Base-by-base conservation (phyloP, 2,329 filamentous ascomycete genomes). In the Fusarium equiseti region DNA sequence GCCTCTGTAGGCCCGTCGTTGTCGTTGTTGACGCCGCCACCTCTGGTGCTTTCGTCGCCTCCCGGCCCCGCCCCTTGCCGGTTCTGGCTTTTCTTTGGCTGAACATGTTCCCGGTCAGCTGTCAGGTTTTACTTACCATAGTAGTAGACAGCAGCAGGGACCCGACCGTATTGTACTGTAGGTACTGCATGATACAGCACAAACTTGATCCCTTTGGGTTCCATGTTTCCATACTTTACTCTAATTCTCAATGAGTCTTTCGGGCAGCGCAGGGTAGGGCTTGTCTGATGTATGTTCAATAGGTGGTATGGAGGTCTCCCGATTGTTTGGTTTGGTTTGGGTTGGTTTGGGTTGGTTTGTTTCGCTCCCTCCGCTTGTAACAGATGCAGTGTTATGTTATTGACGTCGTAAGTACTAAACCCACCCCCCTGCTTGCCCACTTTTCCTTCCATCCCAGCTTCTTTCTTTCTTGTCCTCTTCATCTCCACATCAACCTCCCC, bases 401-500 rank as follows among this genome's bases (percentile, higher is more conserved):
- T 71, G 68, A 71, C 68, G 68, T 71, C 63, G 68, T 58, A 26
- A 35, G 48, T 55, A 22, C 50, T 71, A 71, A 20, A 22, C 29
- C 13, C 59, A 71, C 68, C 16, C 68, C 68, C 68, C 18, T 18
- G 8, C 24, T 12, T 48, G 40, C 51, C 50, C 24, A 44, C 44
- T 43, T 26, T 70, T 66, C 35, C 56, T 56, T 63, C 51, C 35
- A 67, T 68, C 63, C 63, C 40, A 32, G 61, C 45, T 57, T 50
- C 48, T 63, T 62, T 61, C 45, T 64, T 66, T 66, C 62, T 52
- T 45, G 57, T 68, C 54, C 53, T 61, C 60, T 57, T 44, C 58
- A 68, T 70, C 68, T 70, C 68, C 68, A 70, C 68, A 71, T 68
- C 59, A 50, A 68, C 65, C 50, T 63, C 65, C 63, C 67, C 68